Base-by-base conservation (phyloP, 768 basidiomycete species). In the Mycena capillaripes region DNA sequence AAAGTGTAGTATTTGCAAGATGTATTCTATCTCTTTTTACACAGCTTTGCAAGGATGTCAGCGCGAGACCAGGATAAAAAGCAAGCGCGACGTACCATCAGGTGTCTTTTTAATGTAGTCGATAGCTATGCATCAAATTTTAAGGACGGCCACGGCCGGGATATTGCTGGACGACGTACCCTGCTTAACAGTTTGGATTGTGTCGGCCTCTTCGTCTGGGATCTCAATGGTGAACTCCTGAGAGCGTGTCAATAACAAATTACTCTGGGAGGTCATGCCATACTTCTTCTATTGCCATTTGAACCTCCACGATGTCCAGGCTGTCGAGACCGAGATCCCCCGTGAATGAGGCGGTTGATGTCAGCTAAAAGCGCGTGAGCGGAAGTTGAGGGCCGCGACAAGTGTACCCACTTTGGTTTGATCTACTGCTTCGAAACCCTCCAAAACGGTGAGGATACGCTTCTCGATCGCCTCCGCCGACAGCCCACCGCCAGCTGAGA, bases 221-320 rank as follows among this genome's bases (percentile, higher is more conserved):
- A 99, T 99, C 84, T 99, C 98, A 80, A 99, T 97, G 32, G 90
- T 88, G 81, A 99, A 99, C 79, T 99, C 98, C 96, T 99, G 77
- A 40, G 21, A 65, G 36, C 52, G 9, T 63, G 65, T 44, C 21
- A 65, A 70, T 46, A 46, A 46, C 61, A 17, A 70, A 23, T 14
- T 58, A 34, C 66, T 38, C 32, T 66, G 48, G 66, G 60, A 50
- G 23, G 42, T 27, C 29, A 38, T 73, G 61, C 25, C 52, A 55
- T 76, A 91, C 93, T 90, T 97, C 98, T 85, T 99, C 98, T 76
- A 99, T 93, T 46, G 97, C 96, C 97, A 99, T 98, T 77, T 99
- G 95, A 30, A 98, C 97, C 82, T 99, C 98, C 23, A 99, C 97
- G 23, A 97, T 90, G 82, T 99, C 98, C 80, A 99, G 86, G 78